These are phyloP conservation scores for Penicillium paxilli DNA, from an alignment of 495 filamentous ascomycete species.

Conservation along the genomic window DNA sequence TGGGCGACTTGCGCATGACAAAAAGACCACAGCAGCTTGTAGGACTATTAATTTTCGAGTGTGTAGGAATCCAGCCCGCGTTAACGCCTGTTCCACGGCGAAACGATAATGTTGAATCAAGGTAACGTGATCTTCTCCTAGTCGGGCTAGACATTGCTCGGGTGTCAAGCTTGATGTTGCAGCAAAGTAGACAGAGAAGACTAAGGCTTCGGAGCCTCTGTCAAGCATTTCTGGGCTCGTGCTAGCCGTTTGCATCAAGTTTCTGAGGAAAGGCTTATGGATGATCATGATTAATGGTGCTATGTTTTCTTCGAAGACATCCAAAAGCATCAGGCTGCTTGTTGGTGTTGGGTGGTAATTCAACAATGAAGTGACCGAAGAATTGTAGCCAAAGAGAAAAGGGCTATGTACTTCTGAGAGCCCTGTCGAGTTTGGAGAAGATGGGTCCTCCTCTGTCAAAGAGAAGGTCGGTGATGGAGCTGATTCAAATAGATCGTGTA, in stretches of 20 bases:
- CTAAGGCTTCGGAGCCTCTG: slow-evolving; percentile 56
- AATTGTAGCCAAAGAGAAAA: slow-evolving; percentile 61
- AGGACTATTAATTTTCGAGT: slow-evolving; percentile 62
- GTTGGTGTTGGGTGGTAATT: slow-evolving; percentile 47
- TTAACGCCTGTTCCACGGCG: slow-evolving; percentile 65
- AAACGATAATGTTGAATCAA: slow-evolving; percentile 64
- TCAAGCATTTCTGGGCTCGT: slow-evolving; percentile 49
- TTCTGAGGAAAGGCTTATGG: slow-evolving; percentile 55
- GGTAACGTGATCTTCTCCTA: slow-evolving; percentile 7
- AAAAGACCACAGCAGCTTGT: slow-evolving; percentile 68
- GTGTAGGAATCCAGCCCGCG: slow-evolving; percentile 64
- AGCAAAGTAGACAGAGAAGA: slow-evolving; percentile 74
- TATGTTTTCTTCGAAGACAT: slow-evolving; percentile 60
- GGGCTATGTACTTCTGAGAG: neutral
- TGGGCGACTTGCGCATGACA: slow-evolving; percentile 53
- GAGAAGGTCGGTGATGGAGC: slow-evolving; percentile 22
- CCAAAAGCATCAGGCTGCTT: slow-evolving; percentile 61
- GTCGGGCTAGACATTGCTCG: slow-evolving; percentile 14
- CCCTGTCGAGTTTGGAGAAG: neutral
- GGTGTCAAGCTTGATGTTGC: slow-evolving; percentile 63
- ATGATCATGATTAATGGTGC: slow-evolving; percentile 61
- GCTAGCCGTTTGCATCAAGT: slow-evolving; percentile 29
- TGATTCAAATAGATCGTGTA: slow-evolving; percentile 47
- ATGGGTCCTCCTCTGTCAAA: slow-evolving; percentile 57
- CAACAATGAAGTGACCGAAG: slow-evolving; percentile 28